phyloP scores from a whole-genome alignment of 2,329 filamentous ascomycete species.

The Zymoseptoria pseudotritici region DNA sequence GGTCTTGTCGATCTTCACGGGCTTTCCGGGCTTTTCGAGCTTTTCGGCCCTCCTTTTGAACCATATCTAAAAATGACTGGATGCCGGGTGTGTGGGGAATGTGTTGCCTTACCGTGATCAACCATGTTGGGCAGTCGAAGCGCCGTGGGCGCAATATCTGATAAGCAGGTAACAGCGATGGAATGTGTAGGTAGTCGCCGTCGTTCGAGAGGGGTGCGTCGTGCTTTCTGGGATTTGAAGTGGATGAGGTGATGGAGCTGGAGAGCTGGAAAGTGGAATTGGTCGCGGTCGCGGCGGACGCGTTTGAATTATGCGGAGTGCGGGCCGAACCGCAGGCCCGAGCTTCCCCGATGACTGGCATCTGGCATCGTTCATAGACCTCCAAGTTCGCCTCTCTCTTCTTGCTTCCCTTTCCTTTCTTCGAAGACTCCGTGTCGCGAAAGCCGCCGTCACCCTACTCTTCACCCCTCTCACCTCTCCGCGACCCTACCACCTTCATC shows the following conservation, averaged over 20 bases:
- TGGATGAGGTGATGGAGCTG: neutral
- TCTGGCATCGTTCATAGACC: neutral
- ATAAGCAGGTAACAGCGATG: neutral
- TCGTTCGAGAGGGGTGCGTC: neutral
- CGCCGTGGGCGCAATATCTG: neutral
- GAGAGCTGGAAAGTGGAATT: neutral
- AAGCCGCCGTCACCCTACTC: constrained; percentile 20
- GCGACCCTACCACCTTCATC: constrained; percentile 2
- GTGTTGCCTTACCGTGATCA: neutral
- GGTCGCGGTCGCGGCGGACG: neutral
- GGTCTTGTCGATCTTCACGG: neutral
- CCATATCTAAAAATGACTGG: neutral
- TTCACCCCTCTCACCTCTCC: constrained; percentile 6
- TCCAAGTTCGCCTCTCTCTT: neutral
- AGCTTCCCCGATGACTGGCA: neutral
- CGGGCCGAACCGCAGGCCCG: neutral
- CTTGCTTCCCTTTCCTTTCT: constrained; percentile 19
- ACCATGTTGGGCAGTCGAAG: neutral
- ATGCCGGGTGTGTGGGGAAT: neutral
- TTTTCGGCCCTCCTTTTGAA: neutral
- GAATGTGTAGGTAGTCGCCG: neutral
- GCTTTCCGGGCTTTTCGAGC: too few species aligned
- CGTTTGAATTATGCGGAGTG: neutral
- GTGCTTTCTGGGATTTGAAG: neutral
- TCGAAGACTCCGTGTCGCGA: constrained; percentile 34